Conservation (phyloP, 2,329 filamentous ascomycete genomes). For the Alternaria angustiovoidea region DNA sequence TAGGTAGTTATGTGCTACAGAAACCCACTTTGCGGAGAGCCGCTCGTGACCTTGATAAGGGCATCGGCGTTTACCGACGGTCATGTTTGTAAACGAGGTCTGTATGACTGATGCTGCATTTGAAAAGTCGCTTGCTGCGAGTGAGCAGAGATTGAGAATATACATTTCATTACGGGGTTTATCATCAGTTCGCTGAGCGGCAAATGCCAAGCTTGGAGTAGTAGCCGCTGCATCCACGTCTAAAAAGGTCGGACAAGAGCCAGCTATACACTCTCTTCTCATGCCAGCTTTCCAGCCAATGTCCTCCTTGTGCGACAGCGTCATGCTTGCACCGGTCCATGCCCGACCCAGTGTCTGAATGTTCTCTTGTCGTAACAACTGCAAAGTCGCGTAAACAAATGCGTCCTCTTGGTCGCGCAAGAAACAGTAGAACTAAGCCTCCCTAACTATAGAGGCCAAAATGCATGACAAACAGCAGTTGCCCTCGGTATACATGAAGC, state of each 20-base stretch:
- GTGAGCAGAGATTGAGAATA: constrained; percentile 11
- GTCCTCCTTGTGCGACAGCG: not conserved
- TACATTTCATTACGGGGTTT: constrained; percentile 20
- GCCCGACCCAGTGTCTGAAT: not conserved
- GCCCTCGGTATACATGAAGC: constrained; percentile 5
- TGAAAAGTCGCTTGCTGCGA: not conserved
- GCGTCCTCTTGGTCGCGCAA: constrained; percentile 3
- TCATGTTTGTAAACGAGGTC: not conserved
- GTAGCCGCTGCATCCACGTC: constrained; percentile 4
- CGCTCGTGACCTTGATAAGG: constrained; percentile 15
- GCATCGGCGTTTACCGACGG: constrained; percentile 11
- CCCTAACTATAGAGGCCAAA: constrained; percentile 1
- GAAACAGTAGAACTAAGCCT: constrained; percentile 16
- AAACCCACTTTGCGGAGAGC: constrained; percentile 9
- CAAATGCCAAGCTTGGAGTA: constrained; percentile 7
- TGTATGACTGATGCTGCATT: not conserved
- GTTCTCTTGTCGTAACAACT: constrained; percentile 4
- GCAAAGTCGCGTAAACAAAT: constrained; percentile 11
- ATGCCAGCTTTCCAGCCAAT: not conserved
- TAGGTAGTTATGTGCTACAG: constrained; percentile 15
- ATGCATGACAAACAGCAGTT: not conserved
- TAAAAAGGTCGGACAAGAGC: not conserved
- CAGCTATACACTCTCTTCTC: not conserved
- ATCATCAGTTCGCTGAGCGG: constrained; percentile 11
- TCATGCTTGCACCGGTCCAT: not conserved